These are phyloP conservation scores for Annulohypoxylon moriforme DNA, from an alignment of 495 filamentous ascomycete genomes.

Conservation along the genomic window DNA sequence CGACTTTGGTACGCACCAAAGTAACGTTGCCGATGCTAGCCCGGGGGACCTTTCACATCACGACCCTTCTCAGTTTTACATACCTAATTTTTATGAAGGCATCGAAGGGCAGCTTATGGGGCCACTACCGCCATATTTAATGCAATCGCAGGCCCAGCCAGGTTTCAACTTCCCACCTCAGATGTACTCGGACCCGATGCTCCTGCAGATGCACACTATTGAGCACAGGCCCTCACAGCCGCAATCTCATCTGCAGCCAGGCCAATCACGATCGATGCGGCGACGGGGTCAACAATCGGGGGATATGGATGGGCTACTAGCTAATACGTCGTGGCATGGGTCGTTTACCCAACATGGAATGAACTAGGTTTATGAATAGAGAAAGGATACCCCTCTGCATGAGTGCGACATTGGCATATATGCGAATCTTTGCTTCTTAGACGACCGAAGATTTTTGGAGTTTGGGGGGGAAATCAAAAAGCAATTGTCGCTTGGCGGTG, in stretches of 20 bases:
- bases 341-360: constrained; percentile 48
- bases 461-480: constrained; percentile 34
- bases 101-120: constrained; percentile 62
- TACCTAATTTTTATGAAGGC: constrained; percentile 57
- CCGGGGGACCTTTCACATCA: constrained; percentile 40
- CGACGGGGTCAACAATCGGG: constrained; percentile 49
- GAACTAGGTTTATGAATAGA: constrained; percentile 45
- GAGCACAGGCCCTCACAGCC: constrained; percentile 43
- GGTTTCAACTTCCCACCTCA: constrained; percentile 52
- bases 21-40: constrained; percentile 31
- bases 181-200: constrained; percentile 54
- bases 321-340: constrained; percentile 50
- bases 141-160: constrained; percentile 52
- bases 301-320: constrained; percentile 56
- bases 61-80: constrained; percentile 53
- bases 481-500: constrained; percentile 20
- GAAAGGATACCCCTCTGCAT: constrained; percentile 49
- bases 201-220: constrained; percentile 42
- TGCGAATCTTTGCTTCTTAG: constrained; percentile 32
- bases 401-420: constrained; percentile 31
- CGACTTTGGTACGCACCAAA: constrained; percentile 56
- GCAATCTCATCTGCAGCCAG: constrained; percentile 44
- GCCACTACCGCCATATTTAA: constrained; percentile 58
- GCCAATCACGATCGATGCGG: constrained; percentile 27
- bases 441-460: constrained; percentile 33